These are phyloP conservation scores for Hansenula sp. DNA, from an alignment of 1,139 yeast genomes.

Conservation along the genomic window DNA sequence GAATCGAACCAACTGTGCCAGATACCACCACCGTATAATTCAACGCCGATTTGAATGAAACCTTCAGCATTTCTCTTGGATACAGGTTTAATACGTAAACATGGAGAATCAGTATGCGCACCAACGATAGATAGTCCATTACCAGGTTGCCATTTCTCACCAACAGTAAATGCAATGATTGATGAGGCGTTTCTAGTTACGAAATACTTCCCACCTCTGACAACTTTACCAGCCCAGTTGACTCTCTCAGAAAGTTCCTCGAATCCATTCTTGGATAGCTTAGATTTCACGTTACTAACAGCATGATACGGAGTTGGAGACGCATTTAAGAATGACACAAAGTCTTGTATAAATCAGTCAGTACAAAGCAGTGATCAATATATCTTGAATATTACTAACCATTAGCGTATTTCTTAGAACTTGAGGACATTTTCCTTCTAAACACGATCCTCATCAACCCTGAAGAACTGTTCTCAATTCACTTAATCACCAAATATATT, in stretches of 20 bases:
- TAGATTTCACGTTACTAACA: constrained; percentile 57
- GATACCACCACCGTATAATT: constrained; percentile 91
- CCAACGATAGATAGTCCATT: constrained; percentile 87
- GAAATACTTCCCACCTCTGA: constrained; percentile 61
- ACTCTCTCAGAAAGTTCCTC: constrained; percentile 67
- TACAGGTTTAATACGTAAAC: constrained; percentile 84
- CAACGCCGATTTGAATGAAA: constrained; percentile 87
- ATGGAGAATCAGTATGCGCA: constrained; percentile 96
- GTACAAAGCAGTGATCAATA: background rate
- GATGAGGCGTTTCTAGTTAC: constrained; percentile 88
- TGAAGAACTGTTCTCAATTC: background rate
- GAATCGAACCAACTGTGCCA: constrained; percentile 91
- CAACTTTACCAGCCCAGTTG: constrained; percentile 61
- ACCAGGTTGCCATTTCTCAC: constrained; percentile 69
- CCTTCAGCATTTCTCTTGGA: constrained; percentile 72
- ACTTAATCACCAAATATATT: no score
- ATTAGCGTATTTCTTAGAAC: constrained; percentile 16
- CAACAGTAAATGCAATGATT: constrained; percentile 80
- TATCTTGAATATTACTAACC: constrained; percentile 6
- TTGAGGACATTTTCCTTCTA: constrained; percentile 7
- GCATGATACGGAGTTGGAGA: constrained; percentile 97
- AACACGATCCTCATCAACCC: background rate
- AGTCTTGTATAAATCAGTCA: constrained; percentile 30
- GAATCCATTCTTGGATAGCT: constrained; percentile 61
- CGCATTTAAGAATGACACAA: constrained; percentile 72